Base-by-base conservation (phyloP, 2,329 filamentous ascomycete genomes). In the Colletotrichum trifolii region DNA sequence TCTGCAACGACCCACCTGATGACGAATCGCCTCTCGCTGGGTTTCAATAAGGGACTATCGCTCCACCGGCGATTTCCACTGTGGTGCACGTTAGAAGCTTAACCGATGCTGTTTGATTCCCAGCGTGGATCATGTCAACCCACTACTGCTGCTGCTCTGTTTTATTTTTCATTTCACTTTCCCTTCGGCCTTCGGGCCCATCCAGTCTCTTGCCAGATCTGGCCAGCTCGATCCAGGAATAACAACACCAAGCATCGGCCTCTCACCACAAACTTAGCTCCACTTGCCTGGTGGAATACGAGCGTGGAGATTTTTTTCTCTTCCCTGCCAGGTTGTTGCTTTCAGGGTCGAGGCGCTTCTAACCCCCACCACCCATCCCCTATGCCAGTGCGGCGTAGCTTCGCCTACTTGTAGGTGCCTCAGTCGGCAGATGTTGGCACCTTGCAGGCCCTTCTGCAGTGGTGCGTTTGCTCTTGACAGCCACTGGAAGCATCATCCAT, bases 51-150 rank as follows among this genome's bases (percentile, higher is more conserved):
- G 25, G 10, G 36, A 34, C 46, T 56, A 65, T 62, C 62, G 12
- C 52, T 57, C 62, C 46, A 62, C 47, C 40, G 15, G 12, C 25
- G 25, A 34, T 47, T 12, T 11, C 45, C 46, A 55, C 35, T 13
- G 12, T 8, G 17, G 62, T 47, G 52, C 50, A 62, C 56, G 62
- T 65, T 65, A 65, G 62, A 65, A 65, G 62, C 58, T 65, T 65
- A 62, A 65, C 52, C 36, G 38, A 13, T 38, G n/a, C 47, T 47
- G 11, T 38, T 40, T 56, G n/a, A 17, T 48, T 61, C 62, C 62
- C 53, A 56, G 62, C 58, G 58, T 62, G 52, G 62, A 65, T 65
- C 62, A 53, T 35, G 10, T 43, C 40, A 39, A 36, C 36, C 42
- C 46, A 56, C 55, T 12, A 46, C 42, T 6, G 42, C 55, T 34